Percentiles rank a stretch among this genome's conserved stretches.
Evolutionary conservation across 352 stramenopile genomes (phyloP).

Genomic region (Phytophthora idaei): DNA sequence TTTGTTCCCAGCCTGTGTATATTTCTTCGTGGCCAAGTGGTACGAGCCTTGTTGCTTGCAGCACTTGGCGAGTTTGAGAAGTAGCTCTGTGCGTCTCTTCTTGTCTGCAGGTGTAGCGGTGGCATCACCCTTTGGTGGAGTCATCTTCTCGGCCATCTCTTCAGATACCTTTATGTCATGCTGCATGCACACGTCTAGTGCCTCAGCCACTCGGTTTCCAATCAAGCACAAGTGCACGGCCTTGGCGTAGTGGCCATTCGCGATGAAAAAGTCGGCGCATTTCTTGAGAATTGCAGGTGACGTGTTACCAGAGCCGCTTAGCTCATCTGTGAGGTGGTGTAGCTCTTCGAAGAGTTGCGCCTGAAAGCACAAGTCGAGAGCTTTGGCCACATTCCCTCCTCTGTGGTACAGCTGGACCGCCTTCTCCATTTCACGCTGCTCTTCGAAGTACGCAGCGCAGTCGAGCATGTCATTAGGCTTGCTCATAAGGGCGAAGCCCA

Average conservation of each 20-base stretch:
- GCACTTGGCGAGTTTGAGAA: constrained; percentile 91
- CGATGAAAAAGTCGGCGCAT: constrained; percentile 94
- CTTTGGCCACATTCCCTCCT: constrained; percentile 89
- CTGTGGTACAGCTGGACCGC: constrained; percentile 95
- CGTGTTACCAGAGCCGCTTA: constrained; percentile 61
- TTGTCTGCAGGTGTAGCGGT: constrained; percentile 45
- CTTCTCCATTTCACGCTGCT: constrained; percentile 93
- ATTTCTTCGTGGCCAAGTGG: constrained; percentile 95
- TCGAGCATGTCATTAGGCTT: constrained; percentile 88
- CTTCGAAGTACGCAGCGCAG: constrained; percentile 92
- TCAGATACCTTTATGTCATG: constrained; percentile 91
- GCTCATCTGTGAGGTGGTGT: constrained; percentile 85
- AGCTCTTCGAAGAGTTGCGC: constrained; percentile 89
- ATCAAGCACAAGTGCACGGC: constrained; percentile 91
- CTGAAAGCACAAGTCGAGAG: constrained; percentile 94
- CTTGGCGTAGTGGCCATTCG: constrained; percentile 92
- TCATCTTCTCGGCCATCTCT: constrained; percentile 93
- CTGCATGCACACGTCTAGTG: constrained; percentile 90
- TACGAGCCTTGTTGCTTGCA: constrained; percentile 94
- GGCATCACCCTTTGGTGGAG: constrained; percentile 82
- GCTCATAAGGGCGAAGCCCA: constrained; percentile 92
- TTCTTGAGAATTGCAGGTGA: constrained; percentile 87
- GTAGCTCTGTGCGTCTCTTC: constrained; percentile 78
- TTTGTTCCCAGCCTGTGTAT: constrained; percentile 93
- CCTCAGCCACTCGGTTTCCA: constrained; percentile 68